Evolutionary conservation across 2,329 filamentous ascomycete genomes (phyloP), one percentile per base, ranked within the genome.

Genomic region (Huntiella bhutanensis): DNA sequence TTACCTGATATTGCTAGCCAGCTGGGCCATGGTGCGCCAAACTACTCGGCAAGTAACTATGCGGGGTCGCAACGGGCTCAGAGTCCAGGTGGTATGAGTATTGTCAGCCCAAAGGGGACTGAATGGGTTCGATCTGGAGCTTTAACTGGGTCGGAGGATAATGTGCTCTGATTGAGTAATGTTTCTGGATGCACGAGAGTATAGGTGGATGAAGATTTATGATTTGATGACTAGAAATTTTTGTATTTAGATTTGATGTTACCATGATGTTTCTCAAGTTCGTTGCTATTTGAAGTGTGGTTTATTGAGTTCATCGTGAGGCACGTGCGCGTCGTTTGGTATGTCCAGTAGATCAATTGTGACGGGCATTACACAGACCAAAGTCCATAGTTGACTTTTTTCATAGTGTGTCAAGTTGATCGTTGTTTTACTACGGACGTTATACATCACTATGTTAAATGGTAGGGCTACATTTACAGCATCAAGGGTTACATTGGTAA

Each of bases 91-190:
- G 34, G 34, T 5, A 15, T n/a, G 15, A 36, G 15, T 16, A 36
- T 36, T 12, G 11, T n/a, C 12, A 36, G 15, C 15, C 34, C 41
- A 12, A 43, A 43, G 41, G 41, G 41, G 28, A 15, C 32, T 16
- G 41, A 43, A 17, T 34, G 41, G 41, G 7, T 13, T n/a, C 28
- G 28, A 19, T 43, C 41, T 16, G 41, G 41, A 17, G 41, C 41
- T 13, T 33, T 43, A 16, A 43, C 41, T 13, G 41, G 41, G 41
- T 17, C 34, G 10, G 41, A 43, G 41, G 41, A 43, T 43, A 43
- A 43, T 43, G 41, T 43, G 32, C 41, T 43, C 15, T 43, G 41
- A 36, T 32, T 34, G 32, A 11, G 41, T 15, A 17, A 33, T 11
- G 13, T 33, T 8, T 34, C 32, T 8, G 41, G 28, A 41, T 41